These are phyloP conservation scores for Botryosphaeria dothidea DNA, from an alignment of 2,329 filamentous ascomycete species.

Conservation along the genomic window DNA sequence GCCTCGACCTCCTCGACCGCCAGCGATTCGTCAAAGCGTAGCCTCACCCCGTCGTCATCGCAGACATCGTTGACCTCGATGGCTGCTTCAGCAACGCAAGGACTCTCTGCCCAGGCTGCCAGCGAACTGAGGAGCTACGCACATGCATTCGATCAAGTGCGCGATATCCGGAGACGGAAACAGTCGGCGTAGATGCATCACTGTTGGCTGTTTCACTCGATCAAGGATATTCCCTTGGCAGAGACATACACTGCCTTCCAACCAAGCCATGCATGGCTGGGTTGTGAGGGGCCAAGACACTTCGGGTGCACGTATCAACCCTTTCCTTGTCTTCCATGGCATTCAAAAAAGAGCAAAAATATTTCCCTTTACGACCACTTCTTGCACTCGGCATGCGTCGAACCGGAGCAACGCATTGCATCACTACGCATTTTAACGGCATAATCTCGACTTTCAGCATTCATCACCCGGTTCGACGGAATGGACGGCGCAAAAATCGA, in stretches of 20 bases:
- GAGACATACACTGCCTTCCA: background rate
- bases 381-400: slow-evolving; percentile 6
- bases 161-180: slow-evolving; percentile 53
- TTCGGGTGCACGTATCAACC: background rate
- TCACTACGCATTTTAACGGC: slow-evolving; percentile 16
- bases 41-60: slow-evolving; percentile 66
- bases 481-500: slow-evolving; percentile 14
- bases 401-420: slow-evolving; percentile 17
- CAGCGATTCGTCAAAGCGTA: slow-evolving; percentile 36
- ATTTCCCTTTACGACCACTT: background rate
- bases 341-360: background rate
- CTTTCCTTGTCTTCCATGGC: background rate
- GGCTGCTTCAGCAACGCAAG: slow-evolving; percentile 57
- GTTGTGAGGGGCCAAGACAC: background rate
- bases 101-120: slow-evolving; percentile 73
- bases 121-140: slow-evolving; percentile 83
- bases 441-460: slow-evolving; percentile 16
- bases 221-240: background rate
- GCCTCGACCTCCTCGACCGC: slow-evolving; percentile 30
- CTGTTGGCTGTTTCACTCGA: background rate
- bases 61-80: slow-evolving; percentile 83
- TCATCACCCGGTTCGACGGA: slow-evolving; percentile 7
- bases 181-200: slow-evolving; percentile 3
- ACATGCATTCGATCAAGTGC: slow-evolving; percentile 82
- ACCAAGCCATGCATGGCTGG: background rate